Evolutionary conservation across 83 land plant genomes (phyloP), one percentile per base, ranked within the genome.

Genomic region (Picea mariana): DNA sequence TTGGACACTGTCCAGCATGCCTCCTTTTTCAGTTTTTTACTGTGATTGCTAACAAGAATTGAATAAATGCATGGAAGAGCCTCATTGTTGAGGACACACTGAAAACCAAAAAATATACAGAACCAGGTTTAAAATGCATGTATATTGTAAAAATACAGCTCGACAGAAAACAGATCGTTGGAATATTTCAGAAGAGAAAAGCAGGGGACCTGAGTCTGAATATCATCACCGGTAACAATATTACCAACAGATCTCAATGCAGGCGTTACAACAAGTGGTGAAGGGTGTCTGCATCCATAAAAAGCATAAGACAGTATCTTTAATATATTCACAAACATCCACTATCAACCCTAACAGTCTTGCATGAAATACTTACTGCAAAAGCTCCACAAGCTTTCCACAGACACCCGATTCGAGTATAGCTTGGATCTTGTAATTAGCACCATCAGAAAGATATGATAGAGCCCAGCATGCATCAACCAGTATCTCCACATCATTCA

Each of bases 401-500:
- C 89, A 88, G 47, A 92, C 88, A 23, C 93, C 93, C 24, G 91
- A 83, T 31, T 92, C 91, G 77, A 92, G 84, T 40, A 92, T 91
- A 80, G 91, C 87, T 80, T 88, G 91, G 76, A 92, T 92, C 83
- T 87, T 92, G 49, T 92, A 91, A 81, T 92, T 88, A 21, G 91
- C 85, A 31, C 90, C 92, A 86, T 90, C 92, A 60, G 92, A 92
- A 16, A 92, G 86, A 80, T 90, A 92, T 2, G 93, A 92, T 2
- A 91, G 87, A 5, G 91, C 93, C 90, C 90, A 91, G 81, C 90
- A 88, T 55, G 93, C 90, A 86, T 91, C 94, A 44, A 83, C 88
- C 27, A 92, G 85, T 65, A 92, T 93, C 79, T 92, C 93, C 40
- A 90, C 95, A 78, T 92, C 95, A 82, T 73, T 83, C 62, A 84